Evolutionary conservation across 2,329 filamentous ascomycete genomes (phyloP).

Genomic region (Diplodia corticola): DNA sequence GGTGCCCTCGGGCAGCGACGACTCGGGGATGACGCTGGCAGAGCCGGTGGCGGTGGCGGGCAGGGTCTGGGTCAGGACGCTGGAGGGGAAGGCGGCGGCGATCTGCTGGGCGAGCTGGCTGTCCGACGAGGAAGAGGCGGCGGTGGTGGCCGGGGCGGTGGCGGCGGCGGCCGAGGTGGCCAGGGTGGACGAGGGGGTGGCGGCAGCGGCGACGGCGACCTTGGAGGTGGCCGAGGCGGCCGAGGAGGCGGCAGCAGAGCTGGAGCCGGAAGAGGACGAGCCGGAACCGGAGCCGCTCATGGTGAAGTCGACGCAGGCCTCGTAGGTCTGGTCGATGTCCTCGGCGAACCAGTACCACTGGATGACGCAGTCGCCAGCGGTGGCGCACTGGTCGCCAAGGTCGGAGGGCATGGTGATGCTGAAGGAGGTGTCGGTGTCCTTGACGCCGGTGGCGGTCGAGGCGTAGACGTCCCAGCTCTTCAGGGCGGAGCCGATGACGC

Average conservation of each 20-base stretch:
- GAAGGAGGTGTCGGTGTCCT: conserved; percentile 51
- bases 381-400: conserved; percentile 49
- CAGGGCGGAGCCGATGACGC: conserved; percentile 54
- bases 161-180: conserved; percentile 8
- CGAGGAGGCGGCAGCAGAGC: conserved; percentile 21
- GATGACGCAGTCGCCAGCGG: conserved; percentile 55
- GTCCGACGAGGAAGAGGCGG: neutral
- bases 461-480: conserved; percentile 60
- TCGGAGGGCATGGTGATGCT: conserved; percentile 55
- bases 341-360: conserved; percentile 65
- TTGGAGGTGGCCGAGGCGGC: conserved; percentile 7
- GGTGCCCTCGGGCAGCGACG: neutral
- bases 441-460: conserved; percentile 46
- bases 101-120: conserved; percentile 1
- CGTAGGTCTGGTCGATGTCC: conserved; percentile 61
- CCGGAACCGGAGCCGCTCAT: conserved; percentile 39
- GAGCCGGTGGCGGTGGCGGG: conserved; percentile 7
- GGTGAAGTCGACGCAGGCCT: conserved; percentile 63
- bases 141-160: conserved; percentile 5
- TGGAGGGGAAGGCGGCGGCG: conserved; percentile 13
- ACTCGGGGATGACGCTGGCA: conserved; percentile 6
- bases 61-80: conserved; percentile 12
- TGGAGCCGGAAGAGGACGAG: conserved; percentile 30
- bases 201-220: conserved; percentile 3
- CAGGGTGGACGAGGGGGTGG: conserved; percentile 1